These are phyloP conservation scores for Aspergillus neotritici DNA, from an alignment of 2,329 filamentous ascomycete genomes.

Conservation along the genomic window DNA sequence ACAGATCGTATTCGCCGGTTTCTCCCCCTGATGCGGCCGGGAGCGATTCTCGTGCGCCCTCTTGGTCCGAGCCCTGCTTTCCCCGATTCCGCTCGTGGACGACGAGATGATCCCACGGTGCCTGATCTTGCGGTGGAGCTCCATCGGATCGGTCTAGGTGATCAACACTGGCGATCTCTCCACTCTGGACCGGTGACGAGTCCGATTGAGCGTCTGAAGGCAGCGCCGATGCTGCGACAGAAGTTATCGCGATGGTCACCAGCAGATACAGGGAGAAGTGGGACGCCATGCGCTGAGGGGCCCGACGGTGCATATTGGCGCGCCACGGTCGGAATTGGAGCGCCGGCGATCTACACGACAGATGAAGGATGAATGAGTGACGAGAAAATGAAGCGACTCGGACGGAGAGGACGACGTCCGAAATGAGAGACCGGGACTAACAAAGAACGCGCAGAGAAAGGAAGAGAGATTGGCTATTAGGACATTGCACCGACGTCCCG, in stretches of 20 bases:
- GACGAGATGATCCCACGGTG: neutral
- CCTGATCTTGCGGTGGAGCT: constrained; percentile 8
- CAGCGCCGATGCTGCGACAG: constrained; percentile 9
- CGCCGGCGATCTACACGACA: no score
- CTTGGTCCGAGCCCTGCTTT: neutral
- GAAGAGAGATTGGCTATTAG: no score
- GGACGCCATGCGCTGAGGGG: neutral
- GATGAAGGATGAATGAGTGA: no score
- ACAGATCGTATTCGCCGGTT: neutral
- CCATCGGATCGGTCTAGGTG: constrained; percentile 10
- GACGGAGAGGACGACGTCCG: no score
- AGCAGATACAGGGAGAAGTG: constrained; percentile 5
- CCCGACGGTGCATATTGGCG: neutral
- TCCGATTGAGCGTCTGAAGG: constrained; percentile 11
- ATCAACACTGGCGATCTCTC: constrained; percentile 13
- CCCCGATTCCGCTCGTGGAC: no score
- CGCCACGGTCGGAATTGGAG: no score
- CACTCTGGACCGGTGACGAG: constrained; percentile 8
- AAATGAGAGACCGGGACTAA: no score
- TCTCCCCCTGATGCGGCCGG: neutral
- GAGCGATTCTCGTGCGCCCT: constrained; percentile 1
- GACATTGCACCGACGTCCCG: no score
- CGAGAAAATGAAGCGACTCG: no score
- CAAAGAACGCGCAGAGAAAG: no score
- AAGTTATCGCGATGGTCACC: constrained; percentile 7